phyloP scores from a whole-genome alignment of 177 flowering plant species.

The Telopea speciosissima region DNA sequence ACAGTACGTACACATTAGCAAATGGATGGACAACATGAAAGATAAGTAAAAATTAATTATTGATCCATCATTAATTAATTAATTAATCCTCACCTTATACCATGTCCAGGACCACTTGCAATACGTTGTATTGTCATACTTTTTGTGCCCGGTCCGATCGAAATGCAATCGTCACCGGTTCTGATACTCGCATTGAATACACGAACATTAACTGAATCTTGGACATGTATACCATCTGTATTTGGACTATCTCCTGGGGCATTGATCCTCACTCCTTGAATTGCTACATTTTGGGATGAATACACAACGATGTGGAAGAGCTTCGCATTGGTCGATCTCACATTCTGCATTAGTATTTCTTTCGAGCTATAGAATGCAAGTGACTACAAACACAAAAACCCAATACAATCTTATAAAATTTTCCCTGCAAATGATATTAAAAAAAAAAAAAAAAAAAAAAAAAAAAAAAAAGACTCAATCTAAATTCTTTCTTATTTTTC shows the following conservation, averaged over 20 bases:
- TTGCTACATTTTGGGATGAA: constrained; percentile 13
- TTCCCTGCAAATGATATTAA: too few relatives aligned
- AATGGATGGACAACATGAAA: too few relatives aligned
- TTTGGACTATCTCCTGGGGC: constrained; percentile 23
- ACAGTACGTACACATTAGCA: too few relatives aligned
- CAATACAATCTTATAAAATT: too few relatives aligned
- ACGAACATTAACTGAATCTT: constrained; percentile 9
- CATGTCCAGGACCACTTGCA: constrained; percentile 17
- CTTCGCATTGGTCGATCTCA: constrained; percentile 19
- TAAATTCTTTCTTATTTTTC: too few relatives aligned
- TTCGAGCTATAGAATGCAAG: neutral
- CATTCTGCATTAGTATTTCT: neutral
- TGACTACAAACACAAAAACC: neutral
- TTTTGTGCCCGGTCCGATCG: constrained; percentile 8
- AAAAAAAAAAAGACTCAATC: too few relatives aligned
- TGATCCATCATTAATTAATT: neutral
- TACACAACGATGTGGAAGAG: constrained; percentile 18
- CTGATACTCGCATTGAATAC: constrained; percentile 7
- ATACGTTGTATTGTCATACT: constrained; percentile 12
- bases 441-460: too few relatives aligned
- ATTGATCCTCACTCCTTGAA: constrained; percentile 3
- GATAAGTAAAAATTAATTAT: too few relatives aligned
- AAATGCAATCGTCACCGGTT: neutral
- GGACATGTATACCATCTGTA: constrained; percentile 28
- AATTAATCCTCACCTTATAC: constrained; percentile 3